phyloP scores from a whole-genome alignment of 2,329 filamentous ascomycete genomes.

The Monilinia fructigena region DNA sequence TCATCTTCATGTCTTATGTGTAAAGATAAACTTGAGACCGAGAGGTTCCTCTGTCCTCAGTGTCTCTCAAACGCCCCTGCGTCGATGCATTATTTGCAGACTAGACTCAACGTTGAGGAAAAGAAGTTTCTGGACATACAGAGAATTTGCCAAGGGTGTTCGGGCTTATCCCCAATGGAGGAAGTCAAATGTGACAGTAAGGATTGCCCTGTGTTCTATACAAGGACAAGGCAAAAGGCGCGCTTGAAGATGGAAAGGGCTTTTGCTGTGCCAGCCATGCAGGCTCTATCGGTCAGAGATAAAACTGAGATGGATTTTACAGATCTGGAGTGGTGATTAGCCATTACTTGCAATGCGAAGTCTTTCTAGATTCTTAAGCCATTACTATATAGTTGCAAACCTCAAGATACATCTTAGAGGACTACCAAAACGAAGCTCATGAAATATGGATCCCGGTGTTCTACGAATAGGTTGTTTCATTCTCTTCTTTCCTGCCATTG shows the following conservation, averaged over 20 bases:
- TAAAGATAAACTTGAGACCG: slow-evolving; percentile 46
- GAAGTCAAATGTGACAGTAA: slow-evolving; percentile 84
- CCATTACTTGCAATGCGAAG: neutral
- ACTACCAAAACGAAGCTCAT: too few relatives aligned
- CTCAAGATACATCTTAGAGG: too few relatives aligned
- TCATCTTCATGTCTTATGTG: slow-evolving; percentile 79
- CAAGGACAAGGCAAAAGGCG: slow-evolving; percentile 61
- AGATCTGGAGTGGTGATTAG: slow-evolving; percentile 36
- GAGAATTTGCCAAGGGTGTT: slow-evolving; percentile 76
- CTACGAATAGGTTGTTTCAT: too few relatives aligned
- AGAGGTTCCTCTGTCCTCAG: slow-evolving; percentile 53
- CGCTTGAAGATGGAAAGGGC: slow-evolving; percentile 43
- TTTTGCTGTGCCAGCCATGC: slow-evolving; percentile 45
- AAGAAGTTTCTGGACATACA: slow-evolving; percentile 62
- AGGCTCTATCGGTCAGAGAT: slow-evolving; percentile 41
- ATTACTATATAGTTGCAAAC: neutral
- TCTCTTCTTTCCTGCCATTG: too few relatives aligned
- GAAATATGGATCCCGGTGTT: neutral
- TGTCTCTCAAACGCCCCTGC: slow-evolving; percentile 57
- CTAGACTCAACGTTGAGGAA: slow-evolving; percentile 62
- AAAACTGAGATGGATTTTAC: slow-evolving; percentile 24
- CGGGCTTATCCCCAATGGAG: slow-evolving; percentile 69
- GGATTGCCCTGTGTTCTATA: slow-evolving; percentile 92
- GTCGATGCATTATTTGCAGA: slow-evolving; percentile 64
- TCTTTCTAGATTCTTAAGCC: neutral